Evolutionary conservation across 208 protist species (phyloP), one percentile per base, ranked within the genome.

Genomic region (Leishmania turanica): DNA sequence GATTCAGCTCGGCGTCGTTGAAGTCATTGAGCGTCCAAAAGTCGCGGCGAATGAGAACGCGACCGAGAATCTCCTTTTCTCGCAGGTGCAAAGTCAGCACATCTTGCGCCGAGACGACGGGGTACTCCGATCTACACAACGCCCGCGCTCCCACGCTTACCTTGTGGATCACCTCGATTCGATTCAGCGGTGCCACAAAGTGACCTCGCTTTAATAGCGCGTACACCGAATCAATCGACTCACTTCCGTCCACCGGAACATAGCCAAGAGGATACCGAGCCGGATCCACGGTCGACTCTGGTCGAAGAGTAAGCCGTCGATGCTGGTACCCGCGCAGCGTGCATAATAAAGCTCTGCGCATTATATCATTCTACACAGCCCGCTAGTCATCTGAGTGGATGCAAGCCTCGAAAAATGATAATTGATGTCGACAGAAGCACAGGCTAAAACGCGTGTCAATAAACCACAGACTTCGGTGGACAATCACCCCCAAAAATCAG

Each of bases 21-120:
- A 95, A 98, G 75, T 98, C 95, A 3, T 95, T 91, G 5, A 97
- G 77, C 11, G 83, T 77, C 93, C 95, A 98, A 78, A 98, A 98
- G 77, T 97, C 92, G n/a, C 95, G 85, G 45, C 84, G 85, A 72
- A 98, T 95, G 15, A 98, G 83, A 37, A 98, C 80, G 4, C 88
- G 89, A 42, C 84, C 87, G 45, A 89, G 84, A 6, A 96, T 58
- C 75, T 98, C 93, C 62, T 88, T 90, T 75, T 94, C 82, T 24
- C 78, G 66, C 2, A 89, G 34, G 17, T 91, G 78, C 60, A 85
- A 37, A 27, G 54, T 80, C 9, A 94, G 80, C 13, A 97, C 51
- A 81, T 98, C 95, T 65, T 91, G 72, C 3, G 80, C 62, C 6
- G 84, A 76, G 2, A 93, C 53, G 24, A 93, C 64, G 27, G 95